Evolutionary conservation across 495 filamentous ascomycete genomes (phyloP).

Genomic region (Xylaria palmicola): DNA sequence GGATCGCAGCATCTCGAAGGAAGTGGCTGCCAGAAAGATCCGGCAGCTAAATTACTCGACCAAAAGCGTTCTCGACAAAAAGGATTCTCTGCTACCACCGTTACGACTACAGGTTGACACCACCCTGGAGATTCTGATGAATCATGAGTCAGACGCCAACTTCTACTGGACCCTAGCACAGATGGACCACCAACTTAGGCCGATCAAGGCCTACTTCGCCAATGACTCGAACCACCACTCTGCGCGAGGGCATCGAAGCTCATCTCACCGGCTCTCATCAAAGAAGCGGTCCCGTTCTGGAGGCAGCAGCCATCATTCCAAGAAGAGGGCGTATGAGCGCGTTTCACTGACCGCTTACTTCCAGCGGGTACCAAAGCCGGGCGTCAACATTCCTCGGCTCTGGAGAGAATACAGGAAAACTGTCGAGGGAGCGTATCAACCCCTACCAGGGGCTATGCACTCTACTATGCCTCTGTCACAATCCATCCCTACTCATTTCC

Average conservation of each 20-base stretch:
- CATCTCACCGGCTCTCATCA: not conserved
- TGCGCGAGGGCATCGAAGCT: not conserved
- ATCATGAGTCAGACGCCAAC: conserved; percentile 19
- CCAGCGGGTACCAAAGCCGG: conserved; percentile 30
- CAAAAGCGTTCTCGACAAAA: conserved; percentile 26
- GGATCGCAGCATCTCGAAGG: conserved; percentile 25
- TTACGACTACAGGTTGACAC: conserved; percentile 35
- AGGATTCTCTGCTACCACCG: conserved; percentile 22
- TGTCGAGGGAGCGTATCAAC: not conserved
- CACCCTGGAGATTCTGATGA: conserved; percentile 23
- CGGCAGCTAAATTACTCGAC: conserved; percentile 30
- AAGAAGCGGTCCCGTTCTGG: conserved; percentile 8
- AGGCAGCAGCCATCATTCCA: conserved; percentile 7
- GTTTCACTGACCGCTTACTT: conserved; percentile 40
- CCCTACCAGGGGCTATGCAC: not conserved
- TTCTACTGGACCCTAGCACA: conserved; percentile 34
- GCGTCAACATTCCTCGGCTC: conserved; percentile 26
- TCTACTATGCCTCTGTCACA: not conserved
- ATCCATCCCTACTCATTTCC: not conserved
- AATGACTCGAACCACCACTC: not conserved
- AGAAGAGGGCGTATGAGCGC: conserved; percentile 23
- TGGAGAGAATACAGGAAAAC: conserved; percentile 19
- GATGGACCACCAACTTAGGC: conserved; percentile 32
- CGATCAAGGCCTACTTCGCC: conserved; percentile 3
- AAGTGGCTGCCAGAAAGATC: conserved; percentile 25